These are phyloP conservation scores for Hygrophila difformis DNA, from an alignment of 257 asterid species.

Conservation along the genomic window DNA sequence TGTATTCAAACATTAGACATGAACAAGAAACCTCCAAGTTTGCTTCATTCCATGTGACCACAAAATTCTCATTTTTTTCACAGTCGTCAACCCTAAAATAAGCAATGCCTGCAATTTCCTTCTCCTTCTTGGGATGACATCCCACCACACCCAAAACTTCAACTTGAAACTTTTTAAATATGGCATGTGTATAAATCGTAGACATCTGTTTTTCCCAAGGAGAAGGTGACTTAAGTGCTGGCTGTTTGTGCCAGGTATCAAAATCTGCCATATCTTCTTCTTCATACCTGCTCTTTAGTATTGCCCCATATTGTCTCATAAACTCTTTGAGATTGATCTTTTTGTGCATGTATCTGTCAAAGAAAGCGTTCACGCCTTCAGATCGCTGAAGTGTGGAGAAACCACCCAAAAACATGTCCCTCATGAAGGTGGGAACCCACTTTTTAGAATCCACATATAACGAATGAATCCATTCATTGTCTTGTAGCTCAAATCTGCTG, in stretches of 20 bases:
- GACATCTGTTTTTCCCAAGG: slow-evolving; percentile 99
- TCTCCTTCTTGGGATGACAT: slow-evolving; percentile 87
- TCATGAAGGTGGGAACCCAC: slow-evolving; percentile 82
- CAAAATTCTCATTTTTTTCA: slow-evolving; percentile 70
- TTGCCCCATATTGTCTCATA: slow-evolving; percentile 71
- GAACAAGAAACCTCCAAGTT: slow-evolving; percentile 80
- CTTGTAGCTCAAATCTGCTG: slow-evolving; percentile 76
- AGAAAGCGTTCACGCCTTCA: slow-evolving; percentile 66
- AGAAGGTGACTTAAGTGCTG: slow-evolving; percentile 93
- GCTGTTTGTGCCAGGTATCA: slow-evolving; percentile 94
- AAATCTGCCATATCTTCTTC: slow-evolving; percentile 96
- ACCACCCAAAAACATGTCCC: slow-evolving; percentile 74
- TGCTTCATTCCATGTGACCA: slow-evolving; percentile 68
- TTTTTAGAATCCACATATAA: slow-evolving; percentile 68
- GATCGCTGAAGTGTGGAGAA: slow-evolving; percentile 70
- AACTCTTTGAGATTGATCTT: slow-evolving; percentile 80
- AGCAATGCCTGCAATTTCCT: slow-evolving; percentile 41
- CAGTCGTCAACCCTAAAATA: slow-evolving; percentile 79
- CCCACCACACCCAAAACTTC: slow-evolving; percentile 98
- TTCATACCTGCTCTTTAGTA: slow-evolving; percentile 73
- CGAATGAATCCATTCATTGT: slow-evolving; percentile 84
- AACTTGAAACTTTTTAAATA: slow-evolving; percentile 79
- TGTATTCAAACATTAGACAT: slow-evolving; percentile 82
- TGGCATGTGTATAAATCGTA: slow-evolving; percentile 72
- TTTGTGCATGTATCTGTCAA: slow-evolving; percentile 82